Conservation (phyloP, 2,329 filamentous ascomycete species). For the Phaeosphaeriaceae sp. region DNA sequence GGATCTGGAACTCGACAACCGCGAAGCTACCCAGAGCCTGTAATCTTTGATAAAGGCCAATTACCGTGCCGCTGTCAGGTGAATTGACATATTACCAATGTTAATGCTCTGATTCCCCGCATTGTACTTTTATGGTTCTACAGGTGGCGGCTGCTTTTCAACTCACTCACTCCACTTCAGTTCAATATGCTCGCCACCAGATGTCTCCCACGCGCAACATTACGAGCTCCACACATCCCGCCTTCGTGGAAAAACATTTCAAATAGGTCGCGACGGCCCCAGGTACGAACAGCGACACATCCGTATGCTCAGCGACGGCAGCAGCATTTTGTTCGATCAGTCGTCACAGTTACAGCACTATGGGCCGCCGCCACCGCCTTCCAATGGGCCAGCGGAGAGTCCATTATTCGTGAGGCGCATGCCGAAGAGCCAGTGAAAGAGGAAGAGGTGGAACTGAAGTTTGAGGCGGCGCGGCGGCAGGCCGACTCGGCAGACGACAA, state of each 20-base stretch:
- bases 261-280: constrained; percentile 23
- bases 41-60: constrained; percentile 16
- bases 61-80: too few relatives aligned
- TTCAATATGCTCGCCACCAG: constrained; percentile 40
- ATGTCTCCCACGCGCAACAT: constrained; percentile 39
- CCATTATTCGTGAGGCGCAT: constrained; percentile 50
- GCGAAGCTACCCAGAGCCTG: constrained; percentile 14
- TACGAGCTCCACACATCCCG: constrained; percentile 30
- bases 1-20: constrained; percentile 5
- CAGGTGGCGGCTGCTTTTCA: neutral
- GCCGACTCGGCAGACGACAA: constrained; percentile 71
- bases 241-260: constrained; percentile 35
- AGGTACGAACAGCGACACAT: constrained; percentile 36
- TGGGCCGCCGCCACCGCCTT: constrained; percentile 54
- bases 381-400: constrained; percentile 51
- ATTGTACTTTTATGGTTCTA: constrained; percentile 4
- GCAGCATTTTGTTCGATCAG: constrained; percentile 53
- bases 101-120: constrained; percentile 16
- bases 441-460: constrained; percentile 63
- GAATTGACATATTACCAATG: constrained; percentile 1
- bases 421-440: constrained; percentile 58
- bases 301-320: constrained; percentile 54
- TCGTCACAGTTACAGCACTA: constrained; percentile 51
- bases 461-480: constrained; percentile 69
- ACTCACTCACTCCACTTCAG: constrained; percentile 12